Base-by-base conservation (phyloP, 1,284 basidiomycete species). In the Moniliella sp. region DNA sequence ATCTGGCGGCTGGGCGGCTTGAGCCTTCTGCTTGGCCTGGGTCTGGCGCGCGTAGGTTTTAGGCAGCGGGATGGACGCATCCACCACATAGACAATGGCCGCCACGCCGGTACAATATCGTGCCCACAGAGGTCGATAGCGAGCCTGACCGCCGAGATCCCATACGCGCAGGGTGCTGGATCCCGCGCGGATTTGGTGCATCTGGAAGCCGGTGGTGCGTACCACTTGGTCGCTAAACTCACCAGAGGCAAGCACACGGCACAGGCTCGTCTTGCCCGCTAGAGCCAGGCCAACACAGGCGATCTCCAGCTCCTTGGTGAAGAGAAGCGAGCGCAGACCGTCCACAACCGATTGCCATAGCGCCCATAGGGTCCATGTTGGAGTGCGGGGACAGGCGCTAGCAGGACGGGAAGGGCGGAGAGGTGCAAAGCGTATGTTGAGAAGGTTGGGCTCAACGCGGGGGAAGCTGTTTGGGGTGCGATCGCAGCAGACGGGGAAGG, bases 81-180 rank as follows among this genome's bases (percentile, higher is more conserved):
- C 38, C 15, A 38, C 31, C 15, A 68, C 81, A 55, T 62, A 93
- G 75, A 94, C 73, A 28, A 97, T 78, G 5, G 86, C 86, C 49
- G 86, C 79, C 0, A 86, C 82, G 7, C 86, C 86, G 37, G 77
- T 72, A 61, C 84, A 91, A 61, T 94, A 97, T 26, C 88, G 68
- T 62, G 91, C 83, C 88, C 82, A 71, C 67, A 71, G 69, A 31
- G 65, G 65, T 29, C 86, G 73, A 54, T 93, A 97, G 53, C 83
- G 78, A 1, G 86, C 79, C 65, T 93, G 86, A 11, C 84, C 84
- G 67, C 83, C 41, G 19, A 91, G 79, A 61, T 91, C 84, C 84
- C 84, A 93, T 29, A 93, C 74, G 62, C 83, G 86, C 61, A 93
- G 67, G 0, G 78, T 82, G 1, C 86, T 74, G 43, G 83, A 86